Conservation (phyloP, 352 stramenopile species). For the Phytophthora fragariae region DNA sequence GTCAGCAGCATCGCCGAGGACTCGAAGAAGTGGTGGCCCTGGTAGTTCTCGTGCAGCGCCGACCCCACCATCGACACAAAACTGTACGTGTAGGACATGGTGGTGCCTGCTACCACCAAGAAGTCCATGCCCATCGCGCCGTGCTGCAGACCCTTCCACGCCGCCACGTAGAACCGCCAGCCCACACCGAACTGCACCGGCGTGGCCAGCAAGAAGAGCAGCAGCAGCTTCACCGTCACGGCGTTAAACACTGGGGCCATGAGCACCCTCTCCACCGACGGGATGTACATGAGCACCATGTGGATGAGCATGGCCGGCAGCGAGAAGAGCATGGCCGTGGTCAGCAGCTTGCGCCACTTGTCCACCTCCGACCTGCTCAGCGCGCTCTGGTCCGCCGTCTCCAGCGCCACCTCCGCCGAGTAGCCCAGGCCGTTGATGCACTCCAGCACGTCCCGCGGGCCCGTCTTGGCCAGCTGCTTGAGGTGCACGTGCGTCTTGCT, state of each 20-base stretch:
- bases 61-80: conserved; percentile 81
- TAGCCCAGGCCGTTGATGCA: conserved; percentile 77
- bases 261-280: conserved; percentile 62
- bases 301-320: conserved; percentile 86
- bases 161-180: conserved; percentile 80
- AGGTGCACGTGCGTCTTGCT: conserved; percentile 84
- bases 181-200: conserved; percentile 89
- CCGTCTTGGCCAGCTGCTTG: conserved; percentile 78
- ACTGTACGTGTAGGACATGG: conserved; percentile 90
- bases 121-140: conserved; percentile 93
- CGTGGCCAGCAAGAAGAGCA: conserved; percentile 88
- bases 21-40: conserved; percentile 90
- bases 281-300: conserved; percentile 89
- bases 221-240: conserved; percentile 77
- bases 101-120: conserved; percentile 83
- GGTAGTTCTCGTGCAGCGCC: conserved; percentile 61
- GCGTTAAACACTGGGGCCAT: conserved; percentile 84
- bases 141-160: conserved; percentile 84
- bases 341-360: conserved; percentile 79
- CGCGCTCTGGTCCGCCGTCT: conserved; percentile 66
- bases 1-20: conserved; percentile 88
- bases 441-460: conserved; percentile 75
- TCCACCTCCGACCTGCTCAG: conserved; percentile 76
- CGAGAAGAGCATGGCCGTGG: conserved; percentile 85
- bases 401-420: conserved; percentile 56